These are phyloP conservation scores for Tetracladium setigerum DNA, from an alignment of 495 filamentous ascomycete genomes.

Conservation along the genomic window DNA sequence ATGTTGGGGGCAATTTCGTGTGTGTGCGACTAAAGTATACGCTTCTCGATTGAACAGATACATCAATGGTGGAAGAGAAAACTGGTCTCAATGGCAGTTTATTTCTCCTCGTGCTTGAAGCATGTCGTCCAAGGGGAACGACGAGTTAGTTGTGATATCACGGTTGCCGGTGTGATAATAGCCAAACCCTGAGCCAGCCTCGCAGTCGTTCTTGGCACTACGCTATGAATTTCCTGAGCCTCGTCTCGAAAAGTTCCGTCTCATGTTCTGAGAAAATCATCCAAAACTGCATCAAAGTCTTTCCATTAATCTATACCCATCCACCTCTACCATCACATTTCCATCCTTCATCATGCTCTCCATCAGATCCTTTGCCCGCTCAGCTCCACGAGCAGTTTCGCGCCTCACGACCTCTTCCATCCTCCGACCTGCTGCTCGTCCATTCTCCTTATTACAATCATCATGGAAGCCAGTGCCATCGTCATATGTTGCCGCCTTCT, in stretches of 20 bases:
- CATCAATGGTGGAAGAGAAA: too few relatives aligned
- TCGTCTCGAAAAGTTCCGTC: neutral
- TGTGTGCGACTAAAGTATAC: too few relatives aligned
- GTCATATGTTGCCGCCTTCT: conserved; percentile 62
- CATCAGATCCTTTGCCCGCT: conserved; percentile 61
- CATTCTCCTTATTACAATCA: conserved; percentile 35
- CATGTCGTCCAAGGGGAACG: too few relatives aligned
- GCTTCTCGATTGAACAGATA: too few relatives aligned
- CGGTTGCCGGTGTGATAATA: neutral
- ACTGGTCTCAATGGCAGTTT: too few relatives aligned
- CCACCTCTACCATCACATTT: conserved; percentile 4
- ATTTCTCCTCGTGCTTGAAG: too few relatives aligned
- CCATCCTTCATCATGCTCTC: conserved; percentile 59
- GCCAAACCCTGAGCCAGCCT: neutral
- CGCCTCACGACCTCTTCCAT: conserved; percentile 49
- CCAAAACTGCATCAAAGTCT: neutral
- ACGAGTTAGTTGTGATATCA: neutral
- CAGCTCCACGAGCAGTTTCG: conserved; percentile 59
- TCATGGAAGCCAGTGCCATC: conserved; percentile 43
- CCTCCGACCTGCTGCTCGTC: conserved; percentile 37
- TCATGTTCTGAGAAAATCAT: conserved; percentile 1
- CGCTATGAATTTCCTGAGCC: too few relatives aligned
- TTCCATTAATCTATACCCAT: neutral
- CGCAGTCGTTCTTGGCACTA: too few relatives aligned
- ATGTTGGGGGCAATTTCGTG: too few relatives aligned